A percentile compares a stretch with the other conserved stretches of the same genome.
Conservation (phyloP, 2,329 filamentous ascomycete genomes). For the Exophiala oligosperma region DNA sequence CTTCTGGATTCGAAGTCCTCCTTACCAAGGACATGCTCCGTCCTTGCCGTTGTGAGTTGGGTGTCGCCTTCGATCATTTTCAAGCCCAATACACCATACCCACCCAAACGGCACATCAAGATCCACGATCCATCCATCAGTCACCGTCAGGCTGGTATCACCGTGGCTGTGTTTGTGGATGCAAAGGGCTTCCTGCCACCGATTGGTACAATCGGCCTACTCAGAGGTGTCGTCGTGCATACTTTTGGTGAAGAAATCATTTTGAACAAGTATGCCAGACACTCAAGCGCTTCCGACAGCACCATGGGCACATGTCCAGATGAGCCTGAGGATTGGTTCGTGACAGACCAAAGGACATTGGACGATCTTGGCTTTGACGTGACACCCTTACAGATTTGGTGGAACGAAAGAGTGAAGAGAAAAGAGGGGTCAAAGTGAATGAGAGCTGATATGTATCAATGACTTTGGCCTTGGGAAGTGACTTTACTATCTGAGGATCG, state of each 20-base stretch:
- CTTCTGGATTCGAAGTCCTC: slow-evolving; percentile 20
- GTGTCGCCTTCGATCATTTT: slow-evolving; percentile 29
- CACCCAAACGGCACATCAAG: slow-evolving; percentile 34
- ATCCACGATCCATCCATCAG: slow-evolving; percentile 31
- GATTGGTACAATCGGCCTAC: slow-evolving; percentile 32
- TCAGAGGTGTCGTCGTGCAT: slow-evolving; percentile 33
- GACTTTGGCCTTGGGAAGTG: too few relatives aligned
- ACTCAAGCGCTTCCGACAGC: slow-evolving; percentile 15
- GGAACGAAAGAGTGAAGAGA: slow-evolving; percentile 13
- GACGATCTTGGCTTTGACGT: slow-evolving; percentile 23
- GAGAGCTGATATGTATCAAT: too few relatives aligned
- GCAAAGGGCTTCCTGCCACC: slow-evolving; percentile 31
- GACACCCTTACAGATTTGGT: slow-evolving; percentile 26
- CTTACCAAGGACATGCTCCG: slow-evolving; percentile 27
- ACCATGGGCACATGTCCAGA: not conserved
- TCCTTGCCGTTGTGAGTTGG: slow-evolving; percentile 32
- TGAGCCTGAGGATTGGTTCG: slow-evolving; percentile 29
- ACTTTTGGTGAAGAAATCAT: slow-evolving; percentile 31
- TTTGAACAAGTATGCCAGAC: slow-evolving; percentile 33
- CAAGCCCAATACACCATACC: slow-evolving; percentile 27
- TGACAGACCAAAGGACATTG: slow-evolving; percentile 24
- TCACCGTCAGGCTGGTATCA: slow-evolving; percentile 24
- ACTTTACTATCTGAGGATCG: too few relatives aligned
- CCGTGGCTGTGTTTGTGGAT: slow-evolving; percentile 33
- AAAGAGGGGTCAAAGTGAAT: too few relatives aligned